Percentiles rank a stretch among this genome's conserved stretches.
phyloP scores from a whole-genome alignment of 805 yeast species.

The Spencermartinsiella europaea region DNA sequence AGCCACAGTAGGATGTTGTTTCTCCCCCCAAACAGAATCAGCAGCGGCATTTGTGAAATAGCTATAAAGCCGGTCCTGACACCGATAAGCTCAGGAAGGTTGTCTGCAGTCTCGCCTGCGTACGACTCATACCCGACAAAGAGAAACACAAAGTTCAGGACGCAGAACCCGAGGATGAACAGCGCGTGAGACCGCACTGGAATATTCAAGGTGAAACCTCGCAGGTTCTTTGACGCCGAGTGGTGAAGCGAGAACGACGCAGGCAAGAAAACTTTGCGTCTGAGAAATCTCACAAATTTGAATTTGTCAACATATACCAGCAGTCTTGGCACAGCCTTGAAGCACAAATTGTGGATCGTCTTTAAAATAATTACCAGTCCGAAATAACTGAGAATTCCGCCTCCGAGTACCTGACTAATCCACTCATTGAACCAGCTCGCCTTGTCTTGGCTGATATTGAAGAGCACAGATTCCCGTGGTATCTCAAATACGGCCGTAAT shows the following conservation, averaged over 20 bases:
- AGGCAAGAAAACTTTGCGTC: slow-evolving; percentile 24
- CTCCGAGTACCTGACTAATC: slow-evolving; percentile 8
- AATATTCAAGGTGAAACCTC: slow-evolving; percentile 17
- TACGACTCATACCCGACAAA: slow-evolving; percentile 16
- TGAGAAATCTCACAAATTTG: slow-evolving; percentile 15
- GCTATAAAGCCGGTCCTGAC: slow-evolving; percentile 16
- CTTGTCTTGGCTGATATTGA: slow-evolving; percentile 7
- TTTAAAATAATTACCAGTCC: slow-evolving; percentile 8
- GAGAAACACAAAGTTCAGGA: slow-evolving; percentile 28
- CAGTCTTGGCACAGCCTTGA: slow-evolving; percentile 13
- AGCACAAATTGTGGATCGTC: slow-evolving; percentile 5
- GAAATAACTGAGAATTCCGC: slow-evolving; percentile 12
- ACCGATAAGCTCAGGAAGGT: slow-evolving; percentile 32
- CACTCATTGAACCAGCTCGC: slow-evolving; percentile 1
- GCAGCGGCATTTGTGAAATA: slow-evolving; percentile 39
- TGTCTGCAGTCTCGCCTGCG: slow-evolving; percentile 12
- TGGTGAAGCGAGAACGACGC: slow-evolving; percentile 26
- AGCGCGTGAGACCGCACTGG: slow-evolving; percentile 37
- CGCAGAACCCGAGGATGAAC: slow-evolving; percentile 30
- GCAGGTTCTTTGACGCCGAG: slow-evolving; percentile 8
- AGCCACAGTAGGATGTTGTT: slow-evolving; percentile 60
- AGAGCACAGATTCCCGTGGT: background rate
- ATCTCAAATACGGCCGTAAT: background rate
- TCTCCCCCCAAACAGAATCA: slow-evolving; percentile 61
- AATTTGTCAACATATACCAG: slow-evolving; percentile 10